Conservation (phyloP, 1,284 basidiomycete species). For the Cutaneotrichosporon sp. region DNA sequence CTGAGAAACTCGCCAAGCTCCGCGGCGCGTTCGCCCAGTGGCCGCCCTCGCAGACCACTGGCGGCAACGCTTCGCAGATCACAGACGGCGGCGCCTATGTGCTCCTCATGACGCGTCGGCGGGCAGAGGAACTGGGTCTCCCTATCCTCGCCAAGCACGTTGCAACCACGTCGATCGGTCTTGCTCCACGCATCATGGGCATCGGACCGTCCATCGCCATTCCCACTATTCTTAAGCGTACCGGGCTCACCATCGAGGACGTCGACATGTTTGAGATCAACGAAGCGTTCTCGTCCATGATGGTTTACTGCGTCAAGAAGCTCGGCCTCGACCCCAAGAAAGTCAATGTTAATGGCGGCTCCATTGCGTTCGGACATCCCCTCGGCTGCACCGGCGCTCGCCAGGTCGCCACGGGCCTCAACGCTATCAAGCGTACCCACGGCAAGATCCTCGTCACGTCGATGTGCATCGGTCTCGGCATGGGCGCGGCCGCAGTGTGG, state of each 20-base stretch:
- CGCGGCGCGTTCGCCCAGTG: slow-evolving; percentile 88
- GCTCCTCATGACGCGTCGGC: slow-evolving; percentile 77
- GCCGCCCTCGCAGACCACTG: slow-evolving; percentile 76
- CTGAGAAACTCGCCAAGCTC: slow-evolving; percentile 79
- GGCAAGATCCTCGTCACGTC: slow-evolving; percentile 86
- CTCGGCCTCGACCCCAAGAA: slow-evolving; percentile 70
- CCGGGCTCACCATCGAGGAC: slow-evolving; percentile 67
- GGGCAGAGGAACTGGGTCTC: slow-evolving; percentile 82
- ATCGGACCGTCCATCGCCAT: slow-evolving; percentile 85
- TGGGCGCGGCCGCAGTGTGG: slow-evolving; percentile 61
- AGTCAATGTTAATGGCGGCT: slow-evolving; percentile 87
- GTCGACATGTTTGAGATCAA: slow-evolving; percentile 85
- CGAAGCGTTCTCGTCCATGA: slow-evolving; percentile 82
- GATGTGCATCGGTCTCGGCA: slow-evolving; percentile 94
- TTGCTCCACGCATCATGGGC: slow-evolving; percentile 85
- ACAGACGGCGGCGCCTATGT: slow-evolving; percentile 96
- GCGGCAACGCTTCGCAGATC: slow-evolving; percentile 83
- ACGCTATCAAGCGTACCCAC: slow-evolving; percentile 72
- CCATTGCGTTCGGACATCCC: slow-evolving; percentile 72
- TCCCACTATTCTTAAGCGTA: slow-evolving; percentile 65
- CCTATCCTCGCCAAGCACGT: slow-evolving; percentile 93
- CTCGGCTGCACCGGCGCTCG: slow-evolving; percentile 80
- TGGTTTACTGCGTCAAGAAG: slow-evolving; percentile 69
- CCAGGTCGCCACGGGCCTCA: slow-evolving; percentile 81
- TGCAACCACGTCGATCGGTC: slow-evolving; percentile 70